Conservation (phyloP, 2,329 filamentous ascomycete genomes). For the Meredithiella fracta region DNA sequence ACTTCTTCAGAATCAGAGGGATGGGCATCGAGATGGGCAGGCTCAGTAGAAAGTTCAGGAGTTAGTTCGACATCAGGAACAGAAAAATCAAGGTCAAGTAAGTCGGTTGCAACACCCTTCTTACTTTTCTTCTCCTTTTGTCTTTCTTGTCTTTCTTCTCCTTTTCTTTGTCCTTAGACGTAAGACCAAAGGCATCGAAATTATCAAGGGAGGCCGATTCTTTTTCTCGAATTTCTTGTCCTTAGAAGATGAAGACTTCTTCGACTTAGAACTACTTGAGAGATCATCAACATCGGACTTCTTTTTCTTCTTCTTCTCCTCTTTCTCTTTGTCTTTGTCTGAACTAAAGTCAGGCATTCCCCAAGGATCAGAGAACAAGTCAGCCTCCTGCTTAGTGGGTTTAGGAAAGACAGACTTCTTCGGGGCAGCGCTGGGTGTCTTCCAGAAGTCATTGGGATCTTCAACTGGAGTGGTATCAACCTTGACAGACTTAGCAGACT, state of each 20-base stretch:
- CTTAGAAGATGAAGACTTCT: slow-evolving; percentile 18
- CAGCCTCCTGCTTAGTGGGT: background rate
- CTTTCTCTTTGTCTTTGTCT: slow-evolving; percentile 14
- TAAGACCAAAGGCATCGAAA: background rate
- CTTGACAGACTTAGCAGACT: slow-evolving; percentile 3
- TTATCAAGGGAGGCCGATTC: background rate
- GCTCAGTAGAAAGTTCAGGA: background rate
- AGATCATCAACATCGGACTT: slow-evolving; percentile 17
- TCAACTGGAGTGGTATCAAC: background rate
- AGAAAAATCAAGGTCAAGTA: slow-evolving; percentile 1
- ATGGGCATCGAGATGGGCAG: slow-evolving; percentile 12
- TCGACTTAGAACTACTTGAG: slow-evolving; percentile 17
- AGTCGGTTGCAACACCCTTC: slow-evolving; percentile 16
- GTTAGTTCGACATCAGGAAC: background rate
- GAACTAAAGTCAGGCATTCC: background rate
- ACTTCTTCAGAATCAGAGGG: slow-evolving; percentile 19
- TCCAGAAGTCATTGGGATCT: background rate
- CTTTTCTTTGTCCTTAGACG: background rate
- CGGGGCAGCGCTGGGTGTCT: background rate
- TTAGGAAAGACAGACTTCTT: background rate
- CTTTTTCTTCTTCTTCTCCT: slow-evolving; percentile 26
- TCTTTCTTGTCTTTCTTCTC: slow-evolving; percentile 20
- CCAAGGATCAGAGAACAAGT: background rate
- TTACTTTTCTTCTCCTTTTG: background rate
- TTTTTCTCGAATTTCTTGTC: background rate